phyloP scores from a whole-genome alignment of 2,329 filamentous ascomycete genomes.

The Penicillium aurantiogriseum region DNA sequence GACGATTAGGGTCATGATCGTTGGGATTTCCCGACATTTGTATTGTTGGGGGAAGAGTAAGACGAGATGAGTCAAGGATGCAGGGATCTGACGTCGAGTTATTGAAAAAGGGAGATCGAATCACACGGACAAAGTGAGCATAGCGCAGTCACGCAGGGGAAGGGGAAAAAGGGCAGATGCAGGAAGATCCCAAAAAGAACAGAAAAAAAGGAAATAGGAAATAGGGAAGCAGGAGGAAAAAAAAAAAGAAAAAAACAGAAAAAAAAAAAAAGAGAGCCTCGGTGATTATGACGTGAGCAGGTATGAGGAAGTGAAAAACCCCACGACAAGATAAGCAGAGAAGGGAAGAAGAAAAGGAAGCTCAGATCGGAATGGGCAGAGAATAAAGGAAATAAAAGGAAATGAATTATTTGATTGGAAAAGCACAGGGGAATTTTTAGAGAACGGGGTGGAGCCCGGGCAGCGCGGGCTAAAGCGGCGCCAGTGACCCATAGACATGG shows the following conservation, averaged over 20 bases:
- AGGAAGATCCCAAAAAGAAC: conserved; percentile 11
- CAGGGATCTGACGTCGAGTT: conserved; percentile 28
- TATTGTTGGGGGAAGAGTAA: conserved; percentile 15
- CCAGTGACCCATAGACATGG: conserved; percentile 40
- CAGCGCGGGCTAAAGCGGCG: conserved; percentile 27
- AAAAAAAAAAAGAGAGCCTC: conserved; percentile 25
- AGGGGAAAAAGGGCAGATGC: conserved; percentile 14
- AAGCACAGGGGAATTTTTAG: conserved; percentile 17
- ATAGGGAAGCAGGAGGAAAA: conserved; percentile 16
- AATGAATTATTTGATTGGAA: conserved; percentile 24
- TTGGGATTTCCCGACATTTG: conserved; percentile 44
- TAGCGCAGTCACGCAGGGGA: conserved; percentile 28
- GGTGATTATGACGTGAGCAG: conserved; percentile 33
- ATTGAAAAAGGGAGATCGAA: conserved; percentile 22
- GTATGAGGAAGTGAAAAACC: conserved; percentile 6
- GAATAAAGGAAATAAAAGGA: conserved; percentile 8
- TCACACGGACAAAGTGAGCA: conserved; percentile 27
- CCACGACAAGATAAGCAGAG: conserved; percentile 10
- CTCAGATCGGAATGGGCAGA: conserved; percentile 5
- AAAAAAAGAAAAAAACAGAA: conserved; percentile 14
- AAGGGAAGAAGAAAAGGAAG: conserved; percentile 15
- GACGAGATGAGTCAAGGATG: conserved; percentile 28
- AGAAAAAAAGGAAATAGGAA: conserved; percentile 17
- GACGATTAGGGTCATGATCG: conserved; percentile 42
- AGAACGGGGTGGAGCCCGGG: conserved; percentile 23